Evolutionary conservation across 164 flowering plant genomes (phyloP), one percentile per base, ranked within the genome.

Genomic region (Santalum album): DNA sequence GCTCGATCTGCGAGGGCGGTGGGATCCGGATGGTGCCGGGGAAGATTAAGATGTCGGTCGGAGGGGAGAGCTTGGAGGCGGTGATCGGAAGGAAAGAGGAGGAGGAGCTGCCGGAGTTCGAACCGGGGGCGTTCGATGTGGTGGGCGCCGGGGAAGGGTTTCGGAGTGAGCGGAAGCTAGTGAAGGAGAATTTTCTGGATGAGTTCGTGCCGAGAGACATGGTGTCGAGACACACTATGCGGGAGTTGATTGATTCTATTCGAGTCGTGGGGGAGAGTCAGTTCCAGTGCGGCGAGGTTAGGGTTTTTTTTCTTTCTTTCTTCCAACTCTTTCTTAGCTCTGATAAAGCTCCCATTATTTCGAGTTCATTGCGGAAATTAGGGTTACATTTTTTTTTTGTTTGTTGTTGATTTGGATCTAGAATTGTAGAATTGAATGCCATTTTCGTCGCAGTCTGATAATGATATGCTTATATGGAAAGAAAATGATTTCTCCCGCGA

Each of bases 1-100:
- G 92, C 55, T 89, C 97, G 25, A 49, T 92, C 0, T 89, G 97
- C 55, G 96, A 92, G 61, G 97, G 87, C 7, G 95, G 95, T 44
- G 42, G 72, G 34, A 38, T 90, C 2, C 46, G 83, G 76, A 84
- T 92, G 99, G 29, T 58, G 34, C 76, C 79, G 25, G 82, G 63
- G 40, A 81, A 39, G 74, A 75, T 94, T 12, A 38, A 35, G 53
- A 84, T 90, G 95, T 74, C 97, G 7, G 24, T 2, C 3, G 99
- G 99, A 16, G 99, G 99, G 4, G 99, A 94, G 76, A 60, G 48
- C 23, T 44, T 94, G 68, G 87, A 75, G 60, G 71, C 68, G 12
- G 99, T 94, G 63, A 78, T 86, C 1, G 99, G 99, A 4, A 65
- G 97, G 60, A 32, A 21, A 15, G 99, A 90, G 56, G 89, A 79